Evolutionary conservation across 1,284 basidiomycete genomes (phyloP).

Genomic region (Cutaneotrichosporon curvatum): DNA sequence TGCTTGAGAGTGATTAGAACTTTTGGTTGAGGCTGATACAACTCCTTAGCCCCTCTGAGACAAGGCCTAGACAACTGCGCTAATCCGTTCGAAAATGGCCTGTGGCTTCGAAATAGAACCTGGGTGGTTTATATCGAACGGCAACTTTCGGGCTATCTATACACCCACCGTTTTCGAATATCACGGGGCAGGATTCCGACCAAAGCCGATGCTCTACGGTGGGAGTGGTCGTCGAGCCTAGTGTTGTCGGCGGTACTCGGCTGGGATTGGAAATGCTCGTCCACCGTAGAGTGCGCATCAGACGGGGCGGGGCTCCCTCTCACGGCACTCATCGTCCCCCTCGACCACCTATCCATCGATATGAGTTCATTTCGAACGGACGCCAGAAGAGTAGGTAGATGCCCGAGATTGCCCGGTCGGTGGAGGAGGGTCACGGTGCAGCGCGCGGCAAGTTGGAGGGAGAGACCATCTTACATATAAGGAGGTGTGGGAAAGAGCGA

Average conservation of each 20-base stretch:
- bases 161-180: not conserved
- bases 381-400: too few relatives aligned
- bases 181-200: not conserved
- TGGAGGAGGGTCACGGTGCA: too few relatives aligned
- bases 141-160: not conserved
- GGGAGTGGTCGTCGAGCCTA: not conserved
- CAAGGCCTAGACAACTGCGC: too few relatives aligned
- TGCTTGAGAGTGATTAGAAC: too few relatives aligned
- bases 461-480: too few relatives aligned
- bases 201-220: not conserved
- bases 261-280: not conserved
- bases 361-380: not conserved
- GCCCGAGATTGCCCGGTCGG: too few relatives aligned
- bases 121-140: too few relatives aligned
- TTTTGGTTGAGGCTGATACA: too few relatives aligned
- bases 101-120: not conserved
- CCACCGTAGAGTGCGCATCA: not conserved
- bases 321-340: not conserved
- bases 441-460: too few relatives aligned
- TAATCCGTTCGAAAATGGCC: not conserved
- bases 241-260: not conserved
- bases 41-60: too few relatives aligned
- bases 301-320: not conserved
- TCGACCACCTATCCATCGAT: not conserved
- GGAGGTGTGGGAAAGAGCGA: too few relatives aligned